Percentiles rank a stretch among this genome's conserved stretches.
Conservation (phyloP, 2,329 filamentous ascomycete species). For the Graphilbum fragrans region DNA sequence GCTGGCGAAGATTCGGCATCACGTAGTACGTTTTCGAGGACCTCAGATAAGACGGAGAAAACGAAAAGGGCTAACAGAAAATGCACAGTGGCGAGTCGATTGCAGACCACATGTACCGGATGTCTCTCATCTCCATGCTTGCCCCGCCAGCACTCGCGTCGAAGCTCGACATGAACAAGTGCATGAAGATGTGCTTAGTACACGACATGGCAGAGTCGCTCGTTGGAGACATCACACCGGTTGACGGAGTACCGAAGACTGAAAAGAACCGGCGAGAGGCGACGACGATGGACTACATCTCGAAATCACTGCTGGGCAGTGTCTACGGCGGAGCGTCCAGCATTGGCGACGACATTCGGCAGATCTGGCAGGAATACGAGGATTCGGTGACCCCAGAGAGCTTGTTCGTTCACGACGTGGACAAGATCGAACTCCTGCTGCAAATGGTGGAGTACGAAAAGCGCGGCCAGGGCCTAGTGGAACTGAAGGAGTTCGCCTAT, state of each 20-base stretch:
- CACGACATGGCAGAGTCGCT: slow-evolving; percentile 97
- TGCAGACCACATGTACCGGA: slow-evolving; percentile 98
- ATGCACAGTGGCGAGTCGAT: slow-evolving; percentile 67
- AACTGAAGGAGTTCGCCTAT: slow-evolving; percentile 77
- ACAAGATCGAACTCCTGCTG: slow-evolving; percentile 89
- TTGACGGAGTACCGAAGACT: slow-evolving; percentile 70
- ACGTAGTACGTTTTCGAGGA: slow-evolving; percentile 31
- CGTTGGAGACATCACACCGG: slow-evolving; percentile 92
- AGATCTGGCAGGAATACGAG: slow-evolving; percentile 93
- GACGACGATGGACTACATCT: slow-evolving; percentile 86
- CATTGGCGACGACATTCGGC: slow-evolving; percentile 58
- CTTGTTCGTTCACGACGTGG: slow-evolving; percentile 87
- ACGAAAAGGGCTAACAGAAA: background rate
- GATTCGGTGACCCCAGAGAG: slow-evolving; percentile 73
- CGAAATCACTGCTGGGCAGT: slow-evolving; percentile 55
- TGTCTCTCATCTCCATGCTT: slow-evolving; percentile 92
- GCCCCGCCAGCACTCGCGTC: slow-evolving; percentile 63
- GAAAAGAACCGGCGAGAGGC: slow-evolving; percentile 86
- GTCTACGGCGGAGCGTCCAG: slow-evolving; percentile 52
- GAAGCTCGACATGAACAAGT: slow-evolving; percentile 65
- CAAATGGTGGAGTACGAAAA: slow-evolving; percentile 98
- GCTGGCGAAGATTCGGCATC: slow-evolving; percentile 83
- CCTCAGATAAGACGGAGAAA: background rate
- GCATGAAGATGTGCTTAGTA: slow-evolving; percentile 89
- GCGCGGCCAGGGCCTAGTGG: slow-evolving; percentile 45